Evolutionary conservation across 441 rosid species (phyloP).

Genomic region (Erysimum cheiri): DNA sequence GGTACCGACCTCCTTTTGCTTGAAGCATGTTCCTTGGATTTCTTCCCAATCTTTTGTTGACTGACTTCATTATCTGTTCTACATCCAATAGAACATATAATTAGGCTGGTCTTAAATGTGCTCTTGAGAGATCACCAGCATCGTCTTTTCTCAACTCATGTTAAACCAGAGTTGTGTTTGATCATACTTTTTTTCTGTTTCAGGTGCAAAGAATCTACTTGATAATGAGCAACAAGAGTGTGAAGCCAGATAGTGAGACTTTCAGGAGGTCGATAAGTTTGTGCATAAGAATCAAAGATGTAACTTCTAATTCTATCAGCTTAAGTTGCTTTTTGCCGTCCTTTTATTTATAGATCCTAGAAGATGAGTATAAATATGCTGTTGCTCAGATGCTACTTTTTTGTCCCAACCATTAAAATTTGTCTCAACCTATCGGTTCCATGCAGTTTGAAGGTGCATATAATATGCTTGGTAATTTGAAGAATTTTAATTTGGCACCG

Average conservation of each 20-base stretch:
- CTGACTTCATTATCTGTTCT: constrained; percentile 3
- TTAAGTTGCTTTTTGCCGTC: constrained; percentile 6
- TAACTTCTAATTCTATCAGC: constrained; percentile 48
- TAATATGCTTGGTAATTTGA: constrained; percentile 66
- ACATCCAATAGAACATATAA: constrained; percentile 2
- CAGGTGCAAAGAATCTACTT: constrained; percentile 76
- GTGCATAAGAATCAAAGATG: constrained; percentile 81
- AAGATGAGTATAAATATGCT: constrained; percentile 18
- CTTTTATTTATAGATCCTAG: constrained; percentile 4
- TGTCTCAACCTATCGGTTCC: constrained; percentile 30
- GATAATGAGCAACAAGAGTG: constrained; percentile 53
- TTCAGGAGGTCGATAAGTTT: constrained; percentile 71
- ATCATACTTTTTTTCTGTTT: constrained; percentile 1
- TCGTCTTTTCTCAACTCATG: constrained; percentile 26
- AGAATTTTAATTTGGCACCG: constrained; percentile 64
- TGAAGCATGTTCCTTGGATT: constrained; percentile 24
- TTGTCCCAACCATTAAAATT: constrained; percentile 18
- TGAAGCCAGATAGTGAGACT: constrained; percentile 71
- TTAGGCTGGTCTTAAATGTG: constrained; percentile 17
- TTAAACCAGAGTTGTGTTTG: constrained; percentile 7
- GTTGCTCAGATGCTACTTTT: constrained; percentile 26
- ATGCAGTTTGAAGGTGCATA: constrained; percentile 82
- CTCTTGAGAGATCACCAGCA: constrained; percentile 13
- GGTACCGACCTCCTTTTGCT: constrained; percentile 51
- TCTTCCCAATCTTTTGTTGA: background rate